Percentiles rank a stretch among this genome's conserved stretches.
These are phyloP conservation scores for Metschnikowia anglica DNA, from an alignment of 805 yeast species.

Conservation along the genomic window DNA sequence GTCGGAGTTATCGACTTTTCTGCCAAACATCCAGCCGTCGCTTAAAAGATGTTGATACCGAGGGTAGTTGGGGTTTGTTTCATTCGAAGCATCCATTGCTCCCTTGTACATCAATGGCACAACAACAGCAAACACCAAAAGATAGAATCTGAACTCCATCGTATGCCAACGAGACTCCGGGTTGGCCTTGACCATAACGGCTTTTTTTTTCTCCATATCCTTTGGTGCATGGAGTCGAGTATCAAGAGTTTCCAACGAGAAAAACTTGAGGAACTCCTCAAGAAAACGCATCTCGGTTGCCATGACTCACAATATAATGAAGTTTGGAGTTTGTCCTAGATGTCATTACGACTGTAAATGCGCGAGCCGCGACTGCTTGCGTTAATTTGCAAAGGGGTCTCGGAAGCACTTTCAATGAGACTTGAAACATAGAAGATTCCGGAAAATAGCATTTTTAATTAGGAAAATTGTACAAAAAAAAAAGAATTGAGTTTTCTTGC, in stretches of 20 bases:
- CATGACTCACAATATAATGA: background rate
- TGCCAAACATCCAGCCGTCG: conserved; percentile 86
- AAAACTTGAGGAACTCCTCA: conserved; percentile 32
- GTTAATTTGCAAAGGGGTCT: too few relatives aligned
- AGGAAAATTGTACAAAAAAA: too few relatives aligned
- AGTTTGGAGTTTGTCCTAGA: background rate
- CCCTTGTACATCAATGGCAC: conserved; percentile 83
- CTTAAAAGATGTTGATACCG: conserved; percentile 59
- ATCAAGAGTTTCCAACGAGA: conserved; percentile 53
- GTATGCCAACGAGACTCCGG: conserved; percentile 70
- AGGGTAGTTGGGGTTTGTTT: conserved; percentile 69
- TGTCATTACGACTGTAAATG: background rate
- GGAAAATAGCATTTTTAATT: too few relatives aligned
- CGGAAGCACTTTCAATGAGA: too few relatives aligned
- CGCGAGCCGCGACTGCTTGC: background rate
- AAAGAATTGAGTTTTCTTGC: too few relatives aligned
- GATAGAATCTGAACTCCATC: conserved; percentile 69
- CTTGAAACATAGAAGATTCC: too few relatives aligned
- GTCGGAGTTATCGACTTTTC: conserved; percentile 92
- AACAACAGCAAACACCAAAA: conserved; percentile 57
- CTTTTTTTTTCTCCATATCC: conserved; percentile 32
- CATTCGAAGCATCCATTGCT: conserved; percentile 77
- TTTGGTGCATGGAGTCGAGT: conserved; percentile 46
- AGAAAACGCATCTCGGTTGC: conserved; percentile 8
- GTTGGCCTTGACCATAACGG: conserved; percentile 31